Evolutionary conservation across 2,329 filamentous ascomycete genomes (phyloP), one percentile per base, ranked within the genome.

Genomic region (Thielaviopsis punctulata): DNA sequence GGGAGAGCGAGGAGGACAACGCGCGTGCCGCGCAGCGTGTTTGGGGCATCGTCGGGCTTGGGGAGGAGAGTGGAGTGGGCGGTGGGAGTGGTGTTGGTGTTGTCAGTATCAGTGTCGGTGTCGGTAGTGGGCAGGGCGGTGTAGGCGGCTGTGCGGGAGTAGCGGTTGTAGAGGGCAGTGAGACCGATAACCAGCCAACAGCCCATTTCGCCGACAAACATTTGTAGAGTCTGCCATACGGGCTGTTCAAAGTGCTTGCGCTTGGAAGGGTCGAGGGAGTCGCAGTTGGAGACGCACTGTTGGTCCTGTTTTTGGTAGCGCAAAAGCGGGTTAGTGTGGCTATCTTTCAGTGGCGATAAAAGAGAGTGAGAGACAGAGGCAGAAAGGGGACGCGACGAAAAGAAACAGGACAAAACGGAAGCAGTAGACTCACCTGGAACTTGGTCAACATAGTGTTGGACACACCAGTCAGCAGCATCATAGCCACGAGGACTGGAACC

Each of bases 381-480:
- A 45, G 13, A 45, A 12, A 45, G 25, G 25, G 6, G 25, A 27
- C 5, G 25, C 5, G 25, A 27, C 4, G 30, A 4, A 21, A 2
- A 30, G 25, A 36, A 6, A 5, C 5, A 27, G 25, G 25, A 6
- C 25, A 10, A 10, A 27, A 15, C 33, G 18, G 15, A 44, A 33
- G 19, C 19, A 21, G 30, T 19, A 9, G 3, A 63, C 70, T 56
- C 67, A 89, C 88, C 72, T 96, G 90, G 63, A 89, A 95, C 65
- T 98, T 98, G 60, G 90, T 95, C 62, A 98, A 74, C 56, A 98
- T 78, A 1, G 92, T 98, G 66, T 98, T 98, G 74, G 88, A 95
- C 56, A 94, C 88, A 57, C 90, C 90, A 22, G 90, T 95, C 63
- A 95, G 69, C 63, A 96, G 74, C 90, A 96, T 96, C 86, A 95